A percentile compares a stretch with the other conserved stretches of the same genome.
Conservation (phyloP, 176 grass and related monocot species). For the Eleusine coracana region DNA sequence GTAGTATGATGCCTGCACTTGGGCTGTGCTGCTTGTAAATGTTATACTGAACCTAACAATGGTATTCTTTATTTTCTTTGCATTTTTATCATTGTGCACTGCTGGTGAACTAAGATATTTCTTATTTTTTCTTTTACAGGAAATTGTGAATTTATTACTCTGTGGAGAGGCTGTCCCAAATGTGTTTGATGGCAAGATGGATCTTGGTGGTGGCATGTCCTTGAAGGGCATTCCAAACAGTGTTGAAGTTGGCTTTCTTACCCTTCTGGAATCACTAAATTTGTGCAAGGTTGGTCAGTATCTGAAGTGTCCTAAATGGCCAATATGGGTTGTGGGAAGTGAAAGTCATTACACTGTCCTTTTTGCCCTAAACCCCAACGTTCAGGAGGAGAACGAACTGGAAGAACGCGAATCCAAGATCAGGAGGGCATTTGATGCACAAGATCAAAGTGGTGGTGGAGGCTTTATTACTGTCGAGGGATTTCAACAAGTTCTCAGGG, state of each 20-base stretch:
- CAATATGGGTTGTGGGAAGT: constrained; percentile 99
- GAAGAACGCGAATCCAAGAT: constrained; percentile 88
- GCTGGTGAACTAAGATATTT: constrained; percentile 30
- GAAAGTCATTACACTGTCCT: constrained; percentile 99
- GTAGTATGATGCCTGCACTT: constrained; percentile 17
- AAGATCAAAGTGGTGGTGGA: constrained; percentile 95
- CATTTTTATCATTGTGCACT: constrained; percentile 7
- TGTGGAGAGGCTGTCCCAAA: constrained; percentile 97
- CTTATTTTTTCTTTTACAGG: constrained; percentile 54
- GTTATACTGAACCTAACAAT: neutral
- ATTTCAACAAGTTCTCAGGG: constrained; percentile 81
- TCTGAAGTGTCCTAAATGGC: constrained; percentile 91
- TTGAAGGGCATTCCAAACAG: constrained; percentile 82
- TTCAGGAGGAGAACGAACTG: constrained; percentile 94
- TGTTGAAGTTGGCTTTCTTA: constrained; percentile 93
- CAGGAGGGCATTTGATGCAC: constrained; percentile 83
- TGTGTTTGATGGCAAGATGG: constrained; percentile 99
- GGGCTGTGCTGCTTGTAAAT: constrained; percentile 1
- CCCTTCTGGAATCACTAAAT: constrained; percentile 94
- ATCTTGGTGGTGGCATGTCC: constrained; percentile 95
- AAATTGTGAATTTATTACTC: constrained; percentile 99
- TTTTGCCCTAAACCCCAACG: constrained; percentile 76
- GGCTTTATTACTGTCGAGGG: constrained; percentile 82
- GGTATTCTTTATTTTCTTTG: constrained; percentile 4
- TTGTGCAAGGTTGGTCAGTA: constrained; percentile 94